Evolutionary conservation across 2,329 filamentous ascomycete genomes (phyloP).

Genomic region (Botrytis medusae): DNA sequence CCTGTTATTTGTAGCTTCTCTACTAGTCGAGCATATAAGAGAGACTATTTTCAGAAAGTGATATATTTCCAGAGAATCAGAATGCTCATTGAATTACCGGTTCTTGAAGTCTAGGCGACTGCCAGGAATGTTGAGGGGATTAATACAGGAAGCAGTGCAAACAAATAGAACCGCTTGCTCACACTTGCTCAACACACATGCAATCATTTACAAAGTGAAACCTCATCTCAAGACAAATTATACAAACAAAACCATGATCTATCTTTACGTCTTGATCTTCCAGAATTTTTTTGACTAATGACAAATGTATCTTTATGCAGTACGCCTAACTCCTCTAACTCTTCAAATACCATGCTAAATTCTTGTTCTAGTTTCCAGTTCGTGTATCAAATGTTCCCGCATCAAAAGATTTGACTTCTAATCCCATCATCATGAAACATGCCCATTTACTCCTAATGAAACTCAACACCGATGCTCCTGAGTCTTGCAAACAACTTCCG

Average conservation of each 20-base stretch:
- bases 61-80: not conserved
- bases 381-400: no score
- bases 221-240: not conserved
- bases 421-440: not conserved
- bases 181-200: fast-evolving
- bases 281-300: not conserved
- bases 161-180: not conserved
- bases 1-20: fast-evolving
- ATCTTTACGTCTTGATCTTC: not conserved
- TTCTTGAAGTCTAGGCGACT: not conserved
- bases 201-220: not conserved
- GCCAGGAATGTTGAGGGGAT: not conserved
- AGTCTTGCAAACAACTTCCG: not conserved
- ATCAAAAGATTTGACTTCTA: no score
- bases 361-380: not conserved
- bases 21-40: not conserved
- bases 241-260: not conserved
- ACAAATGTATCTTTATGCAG: not conserved
- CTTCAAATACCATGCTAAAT: not conserved
- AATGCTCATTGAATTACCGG: fast-evolving
- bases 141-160: not conserved
- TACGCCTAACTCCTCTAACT: not conserved
- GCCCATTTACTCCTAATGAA: not conserved
- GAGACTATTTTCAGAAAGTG: not conserved
- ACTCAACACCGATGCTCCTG: not conserved